A percentile compares a stretch with the other conserved stretches of the same genome.
phyloP scores from a whole-genome alignment of 83 land plant species.

The Thuja plicata region DNA sequence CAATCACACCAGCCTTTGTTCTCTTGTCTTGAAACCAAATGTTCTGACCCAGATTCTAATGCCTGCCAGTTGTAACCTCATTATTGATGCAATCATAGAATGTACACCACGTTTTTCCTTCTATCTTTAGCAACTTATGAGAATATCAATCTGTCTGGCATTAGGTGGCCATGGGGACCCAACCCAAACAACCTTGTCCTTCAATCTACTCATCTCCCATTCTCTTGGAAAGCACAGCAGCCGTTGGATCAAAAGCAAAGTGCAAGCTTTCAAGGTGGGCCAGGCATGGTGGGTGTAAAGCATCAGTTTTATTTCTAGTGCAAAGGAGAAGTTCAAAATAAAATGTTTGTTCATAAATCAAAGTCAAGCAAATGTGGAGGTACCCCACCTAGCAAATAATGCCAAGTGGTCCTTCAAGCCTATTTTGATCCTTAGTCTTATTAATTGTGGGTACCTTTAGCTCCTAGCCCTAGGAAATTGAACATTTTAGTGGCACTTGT shows the following conservation, averaged over 20 bases:
- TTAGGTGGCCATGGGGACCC: slow-evolving; percentile 1
- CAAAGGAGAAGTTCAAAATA: background rate
- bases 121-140: slow-evolving; percentile 8
- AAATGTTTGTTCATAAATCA: background rate
- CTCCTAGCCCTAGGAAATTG: background rate
- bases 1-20: background rate
- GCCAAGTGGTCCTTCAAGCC: background rate
- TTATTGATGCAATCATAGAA: slow-evolving; percentile 8
- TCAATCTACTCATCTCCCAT: background rate
- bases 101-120: background rate
- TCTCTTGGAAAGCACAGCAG: background rate
- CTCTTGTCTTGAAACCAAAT: background rate
- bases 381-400: background rate
- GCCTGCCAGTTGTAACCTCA: slow-evolving; percentile 6
- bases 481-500: background rate
- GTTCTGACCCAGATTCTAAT: background rate
- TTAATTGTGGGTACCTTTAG: background rate
- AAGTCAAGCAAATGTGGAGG: background rate
- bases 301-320: background rate
- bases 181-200: background rate
- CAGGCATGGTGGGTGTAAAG: background rate
- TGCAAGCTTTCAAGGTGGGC: slow-evolving; percentile 10
- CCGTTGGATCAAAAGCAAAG: background rate
- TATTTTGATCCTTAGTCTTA: background rate
- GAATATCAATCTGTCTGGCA: slow-evolving; percentile 3